Percentiles rank a stretch among this genome's conserved stretches.
Evolutionary conservation across 2,329 filamentous ascomycete species (phyloP).

Genomic region (Aureobasidium uvarum): DNA sequence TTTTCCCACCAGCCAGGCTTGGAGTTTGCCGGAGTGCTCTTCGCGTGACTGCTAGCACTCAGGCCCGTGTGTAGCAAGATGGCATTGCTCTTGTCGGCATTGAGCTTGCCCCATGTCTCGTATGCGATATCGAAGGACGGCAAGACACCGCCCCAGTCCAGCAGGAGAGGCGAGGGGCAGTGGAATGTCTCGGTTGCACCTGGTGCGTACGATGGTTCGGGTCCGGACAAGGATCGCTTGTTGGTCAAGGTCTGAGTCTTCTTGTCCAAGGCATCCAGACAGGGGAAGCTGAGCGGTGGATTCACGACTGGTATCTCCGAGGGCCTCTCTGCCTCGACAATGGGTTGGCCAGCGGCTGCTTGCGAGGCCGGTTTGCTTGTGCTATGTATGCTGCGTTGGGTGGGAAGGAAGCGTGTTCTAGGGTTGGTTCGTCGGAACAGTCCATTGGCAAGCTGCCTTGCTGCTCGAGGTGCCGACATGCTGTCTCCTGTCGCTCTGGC

Average conservation of each 20-base stretch:
- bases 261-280: constrained; percentile 78
- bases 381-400: constrained; percentile 24
- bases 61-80: constrained; percentile 92
- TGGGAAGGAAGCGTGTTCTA: constrained; percentile 29
- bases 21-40: constrained; percentile 81
- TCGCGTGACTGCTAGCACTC: constrained; percentile 95
- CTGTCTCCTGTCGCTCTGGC: neutral
- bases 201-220: constrained; percentile 90
- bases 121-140: constrained; percentile 88
- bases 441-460: constrained; percentile 26
- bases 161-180: constrained; percentile 69
- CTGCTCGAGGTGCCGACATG: constrained; percentile 21
- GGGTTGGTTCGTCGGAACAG: constrained; percentile 31
- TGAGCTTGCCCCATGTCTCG: constrained; percentile 85
- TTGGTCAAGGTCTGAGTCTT: constrained; percentile 67
- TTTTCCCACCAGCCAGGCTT: constrained; percentile 98
- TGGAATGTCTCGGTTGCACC: constrained; percentile 78
- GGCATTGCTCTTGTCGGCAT: constrained; percentile 77
- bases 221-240: constrained; percentile 67
- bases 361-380: constrained; percentile 27
- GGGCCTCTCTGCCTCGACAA: constrained; percentile 33
- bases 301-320: constrained; percentile 57
- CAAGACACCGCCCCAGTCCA: constrained; percentile 95
- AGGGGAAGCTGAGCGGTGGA: constrained; percentile 84
- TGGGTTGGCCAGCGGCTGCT: constrained; percentile 32